phyloP scores from a whole-genome alignment of 345 rosid species.

The Camelina neglecta region DNA sequence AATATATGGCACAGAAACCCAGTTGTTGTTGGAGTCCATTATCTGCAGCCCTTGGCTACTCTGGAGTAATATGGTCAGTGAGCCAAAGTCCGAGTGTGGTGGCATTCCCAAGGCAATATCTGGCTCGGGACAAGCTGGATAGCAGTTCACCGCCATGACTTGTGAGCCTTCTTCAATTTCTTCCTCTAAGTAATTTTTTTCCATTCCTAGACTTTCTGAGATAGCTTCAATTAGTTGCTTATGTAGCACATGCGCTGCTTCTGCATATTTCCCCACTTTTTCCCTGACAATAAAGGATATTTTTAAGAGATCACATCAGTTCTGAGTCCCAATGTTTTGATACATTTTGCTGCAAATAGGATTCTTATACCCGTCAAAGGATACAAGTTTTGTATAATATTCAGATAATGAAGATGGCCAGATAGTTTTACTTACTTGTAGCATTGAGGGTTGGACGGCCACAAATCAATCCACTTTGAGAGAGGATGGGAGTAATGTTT shows the following conservation, averaged over 20 bases:
- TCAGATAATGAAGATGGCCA: conserved; percentile 14
- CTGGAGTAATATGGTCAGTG: conserved; percentile 58
- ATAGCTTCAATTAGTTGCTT: conserved; percentile 51
- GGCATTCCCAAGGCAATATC: conserved; percentile 59
- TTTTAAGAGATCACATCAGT: background rate
- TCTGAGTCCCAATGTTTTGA: conserved; percentile 37
- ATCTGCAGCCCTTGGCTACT: conserved; percentile 56
- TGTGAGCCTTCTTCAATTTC: conserved; percentile 54
- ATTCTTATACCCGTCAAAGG: background rate
- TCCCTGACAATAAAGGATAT: conserved; percentile 40
- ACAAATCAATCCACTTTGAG: conserved; percentile 58
- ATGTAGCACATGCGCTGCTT: conserved; percentile 52
- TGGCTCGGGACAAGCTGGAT: conserved; percentile 63
- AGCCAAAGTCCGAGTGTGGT: conserved; percentile 59
- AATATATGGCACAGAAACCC: conserved; percentile 49
- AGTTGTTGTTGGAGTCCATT: conserved; percentile 50
- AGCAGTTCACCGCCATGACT: conserved; percentile 58
- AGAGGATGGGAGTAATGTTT: conserved; percentile 65
- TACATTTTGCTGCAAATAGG: background rate
- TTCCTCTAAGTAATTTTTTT: conserved; percentile 44
- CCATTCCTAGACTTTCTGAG: conserved; percentile 54
- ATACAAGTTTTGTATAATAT: background rate
- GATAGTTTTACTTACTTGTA: conserved; percentile 49
- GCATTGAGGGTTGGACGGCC: conserved; percentile 65
- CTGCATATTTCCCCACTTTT: conserved; percentile 54